phyloP scores from a whole-genome alignment of 345 rosid genomes.

The Eutrema yunnanense region DNA sequence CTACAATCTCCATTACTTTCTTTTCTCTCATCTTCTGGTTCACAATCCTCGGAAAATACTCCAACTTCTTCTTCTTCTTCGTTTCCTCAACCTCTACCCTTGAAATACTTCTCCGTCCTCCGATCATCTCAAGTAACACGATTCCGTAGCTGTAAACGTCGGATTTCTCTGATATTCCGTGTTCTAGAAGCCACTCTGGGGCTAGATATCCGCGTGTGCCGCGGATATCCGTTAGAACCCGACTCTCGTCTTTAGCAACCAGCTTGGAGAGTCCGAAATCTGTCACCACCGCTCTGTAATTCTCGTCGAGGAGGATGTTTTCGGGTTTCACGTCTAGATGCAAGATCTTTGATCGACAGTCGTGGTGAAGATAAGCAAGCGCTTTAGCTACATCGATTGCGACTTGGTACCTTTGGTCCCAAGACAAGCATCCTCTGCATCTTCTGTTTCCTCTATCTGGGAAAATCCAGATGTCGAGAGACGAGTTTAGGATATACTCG shows the following conservation, averaged over 20 bases:
- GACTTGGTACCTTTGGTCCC: constrained; percentile 56
- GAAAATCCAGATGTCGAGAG: constrained; percentile 67
- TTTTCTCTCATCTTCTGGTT: constrained; percentile 56
- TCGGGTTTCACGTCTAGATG: constrained; percentile 73
- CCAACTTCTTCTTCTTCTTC: constrained; percentile 35
- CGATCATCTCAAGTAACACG: constrained; percentile 66
- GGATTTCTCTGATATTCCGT: constrained; percentile 59
- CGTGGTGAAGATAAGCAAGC: constrained; percentile 65
- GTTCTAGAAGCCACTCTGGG: constrained; percentile 66
- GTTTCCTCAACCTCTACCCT: constrained; percentile 37
- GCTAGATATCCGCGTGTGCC: constrained; percentile 72
- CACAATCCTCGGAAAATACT: constrained; percentile 67
- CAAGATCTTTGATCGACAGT: constrained; percentile 56
- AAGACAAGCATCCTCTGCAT: constrained; percentile 57
- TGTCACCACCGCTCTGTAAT: constrained; percentile 42
- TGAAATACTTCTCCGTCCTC: constrained; percentile 53
- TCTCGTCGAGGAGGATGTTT: constrained; percentile 58
- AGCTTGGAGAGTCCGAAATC: constrained; percentile 74
- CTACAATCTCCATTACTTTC: constrained; percentile 65
- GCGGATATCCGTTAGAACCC: constrained; percentile 50
- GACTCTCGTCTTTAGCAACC: constrained; percentile 53
- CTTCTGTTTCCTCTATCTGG: constrained; percentile 15
- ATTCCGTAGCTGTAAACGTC: constrained; percentile 74
- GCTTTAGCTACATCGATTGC: constrained; percentile 67
- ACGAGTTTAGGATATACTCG: constrained; percentile 59